Evolutionary conservation across 495 filamentous ascomycete genomes (phyloP).

Genomic region (Achaetomiella virescens): DNA sequence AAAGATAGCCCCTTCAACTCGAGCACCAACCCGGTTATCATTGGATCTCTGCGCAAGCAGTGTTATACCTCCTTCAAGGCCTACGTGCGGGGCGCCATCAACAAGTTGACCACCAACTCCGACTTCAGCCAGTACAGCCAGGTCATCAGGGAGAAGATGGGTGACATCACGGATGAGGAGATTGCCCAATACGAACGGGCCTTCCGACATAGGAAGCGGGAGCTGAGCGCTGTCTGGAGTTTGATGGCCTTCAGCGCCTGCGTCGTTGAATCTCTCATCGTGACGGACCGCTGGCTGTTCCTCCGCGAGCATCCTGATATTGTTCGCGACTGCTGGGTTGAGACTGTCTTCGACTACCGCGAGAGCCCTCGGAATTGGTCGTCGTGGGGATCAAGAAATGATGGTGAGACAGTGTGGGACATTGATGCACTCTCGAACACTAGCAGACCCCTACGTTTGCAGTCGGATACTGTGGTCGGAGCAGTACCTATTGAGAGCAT

Average conservation of each 20-base stretch:
- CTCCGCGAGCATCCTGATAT: slow-evolving; percentile 66
- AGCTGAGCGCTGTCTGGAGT: slow-evolving; percentile 81
- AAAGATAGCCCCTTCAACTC: slow-evolving; percentile 42
- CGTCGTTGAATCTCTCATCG: slow-evolving; percentile 82
- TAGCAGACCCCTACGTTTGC: not conserved
- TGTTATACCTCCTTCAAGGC: slow-evolving; percentile 70
- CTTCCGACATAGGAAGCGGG: slow-evolving; percentile 63
- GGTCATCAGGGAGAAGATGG: slow-evolving; percentile 55
- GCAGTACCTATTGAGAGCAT: not conserved
- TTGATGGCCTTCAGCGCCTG: slow-evolving; percentile 92
- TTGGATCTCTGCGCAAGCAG: slow-evolving; percentile 74
- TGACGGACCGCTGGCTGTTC: slow-evolving; percentile 87
- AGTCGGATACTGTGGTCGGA: not conserved
- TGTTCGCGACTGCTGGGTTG: slow-evolving; percentile 76
- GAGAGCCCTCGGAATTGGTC: slow-evolving; percentile 83
- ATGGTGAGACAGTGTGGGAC: not conserved
- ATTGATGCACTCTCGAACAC: not conserved
- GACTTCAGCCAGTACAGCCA: slow-evolving; percentile 46
- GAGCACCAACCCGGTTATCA: slow-evolving; percentile 67
- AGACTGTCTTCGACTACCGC: slow-evolving; percentile 86
- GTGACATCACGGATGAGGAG: slow-evolving; percentile 61
- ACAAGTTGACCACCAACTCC: slow-evolving; percentile 60
- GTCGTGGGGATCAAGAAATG: slow-evolving; percentile 81
- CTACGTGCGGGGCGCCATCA: slow-evolving; percentile 74
- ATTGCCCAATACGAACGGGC: slow-evolving; percentile 59